Base-by-base conservation (phyloP, 768 basidiomycete genomes). In the Candolleomyces eurysporus region DNA sequence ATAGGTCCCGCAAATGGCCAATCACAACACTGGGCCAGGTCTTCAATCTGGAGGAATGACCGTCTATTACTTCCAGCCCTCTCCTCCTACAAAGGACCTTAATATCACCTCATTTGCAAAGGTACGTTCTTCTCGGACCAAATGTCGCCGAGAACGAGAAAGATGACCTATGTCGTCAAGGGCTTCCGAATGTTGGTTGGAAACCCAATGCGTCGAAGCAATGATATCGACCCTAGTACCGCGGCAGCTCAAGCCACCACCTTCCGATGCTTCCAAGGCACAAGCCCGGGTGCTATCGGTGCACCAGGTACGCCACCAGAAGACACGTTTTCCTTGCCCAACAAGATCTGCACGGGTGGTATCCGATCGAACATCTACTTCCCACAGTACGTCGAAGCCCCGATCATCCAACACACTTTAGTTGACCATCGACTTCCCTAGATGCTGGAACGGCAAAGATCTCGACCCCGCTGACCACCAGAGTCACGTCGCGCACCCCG, bases 391-490 rank as follows among this genome's bases (percentile, higher is more conserved):
- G 53, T 55, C 26, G 4, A 26, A 49, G 16, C 21, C 22, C 48
- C 22, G 21, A 17, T 49, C 39, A 17, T 55, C 32, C 6, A 40
- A 26, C 26, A 26, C 26, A 26, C 2, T 26, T 26, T 26, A 26
- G 26, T 26, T 26, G 26, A 26, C 26, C 17, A 22, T 40, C 17
- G 36, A n/a, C 19, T 2, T 5, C 8, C n/a, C 4, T 43, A 61
- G 60, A 57, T 61, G 60, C 55, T 61, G 60, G 60, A 55, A 61
- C 39, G 60, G 60, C 19, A 55, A 57, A 19, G 49, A 39, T 22
- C 60, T 61, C 19, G 60, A 61, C 48, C 22, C 60, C 4, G 45
- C 60, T 8, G 60, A 61, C 26, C 60, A 61, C 32, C 48, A 61
- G 52, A 61, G 60, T 48, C 60, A 61, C 36, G 60, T 61, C 32